Conservation (phyloP, 164 flowering plant genomes). For the Kalanchoe fedtschenkoi region DNA sequence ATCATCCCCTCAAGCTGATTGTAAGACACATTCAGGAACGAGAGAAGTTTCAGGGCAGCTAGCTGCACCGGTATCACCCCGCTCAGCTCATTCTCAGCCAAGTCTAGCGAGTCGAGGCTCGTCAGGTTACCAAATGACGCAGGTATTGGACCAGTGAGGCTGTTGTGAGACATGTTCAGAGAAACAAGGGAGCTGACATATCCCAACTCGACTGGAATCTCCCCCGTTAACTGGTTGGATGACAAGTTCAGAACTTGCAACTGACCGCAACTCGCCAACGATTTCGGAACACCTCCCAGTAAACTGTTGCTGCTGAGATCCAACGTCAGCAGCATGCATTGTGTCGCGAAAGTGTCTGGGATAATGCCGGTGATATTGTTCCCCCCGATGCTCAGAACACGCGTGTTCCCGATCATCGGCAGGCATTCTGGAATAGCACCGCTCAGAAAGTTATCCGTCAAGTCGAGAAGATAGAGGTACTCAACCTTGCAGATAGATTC, state of each 20-base stretch:
- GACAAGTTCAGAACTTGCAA: not conserved
- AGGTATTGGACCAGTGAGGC: not conserved
- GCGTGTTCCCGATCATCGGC: not conserved
- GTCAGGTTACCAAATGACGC: slow-evolving; percentile 5
- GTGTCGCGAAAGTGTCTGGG: not conserved
- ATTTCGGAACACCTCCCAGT: not conserved
- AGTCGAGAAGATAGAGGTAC: not conserved
- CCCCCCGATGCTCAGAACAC: not conserved
- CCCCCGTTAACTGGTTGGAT: not conserved
- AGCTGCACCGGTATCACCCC: not conserved
- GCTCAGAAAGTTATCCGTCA: not conserved
- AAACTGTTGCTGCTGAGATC: not conserved
- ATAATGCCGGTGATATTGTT: not conserved
- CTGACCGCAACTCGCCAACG: not conserved
- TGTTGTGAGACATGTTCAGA: not conserved
- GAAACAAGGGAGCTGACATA: not conserved
- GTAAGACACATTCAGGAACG: not conserved
- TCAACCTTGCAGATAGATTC: not conserved
- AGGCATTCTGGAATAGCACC: not conserved
- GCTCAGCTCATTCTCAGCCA: not conserved
- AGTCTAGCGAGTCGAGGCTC: not conserved
- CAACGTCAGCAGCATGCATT: slow-evolving; percentile 9
- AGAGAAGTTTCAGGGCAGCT: not conserved
- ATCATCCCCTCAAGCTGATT: not conserved
- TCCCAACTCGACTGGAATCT: not conserved